Base-by-base conservation (phyloP, 805 yeast species). In the Nakazawaea peltata region DNA sequence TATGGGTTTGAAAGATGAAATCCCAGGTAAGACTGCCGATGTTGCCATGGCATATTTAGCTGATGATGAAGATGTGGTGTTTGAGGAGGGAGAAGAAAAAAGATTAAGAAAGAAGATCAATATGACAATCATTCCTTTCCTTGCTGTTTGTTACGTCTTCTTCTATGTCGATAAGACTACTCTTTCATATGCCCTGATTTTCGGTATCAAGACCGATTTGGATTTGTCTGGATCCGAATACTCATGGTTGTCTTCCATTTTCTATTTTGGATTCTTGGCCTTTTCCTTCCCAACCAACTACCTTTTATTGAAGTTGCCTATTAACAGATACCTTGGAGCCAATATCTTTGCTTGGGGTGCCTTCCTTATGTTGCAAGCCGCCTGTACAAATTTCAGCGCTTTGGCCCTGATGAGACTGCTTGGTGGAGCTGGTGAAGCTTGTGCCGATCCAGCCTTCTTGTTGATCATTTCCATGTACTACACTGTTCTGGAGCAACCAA, bases 391-490 rank as follows among this genome's bases (percentile, higher is more conserved):
- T 22, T 67, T 44, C 40, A 63, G 56, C 21, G 69, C 69, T 5
- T 54, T 67, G 41, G 39, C 65, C 23, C 62, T 58, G 4, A 46
- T 59, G 19, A 50, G 73, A 36, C 46, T 66, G 18, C 35, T 65
- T 9, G 28, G 24, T 5, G 37, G 37, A 16, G 29, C 25, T 10
- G 37, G 28, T 2, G 37, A 34, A 19, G 15, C 25, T 17, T 22
- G 28, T 28, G 33, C 33, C 4, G 37, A 28, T 8, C 33, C 37
- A 3, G 33, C 29, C 3, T 34, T 28, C 25, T 29, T 28, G 19
- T 29, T 34, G 29, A 63, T 77, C 28, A 71, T 77, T 26, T 70
- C 80, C 19, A 74, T 74, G 80, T 78, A 74, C 56, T 78, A 74
- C 55, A 67, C 69, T 26, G 68, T 67, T 37, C 48, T 59, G 4